A percentile compares a stretch with the other conserved stretches of the same genome.
Evolutionary conservation across 305 asterid genomes (phyloP).

Genomic region (Caryopteris hybrid): DNA sequence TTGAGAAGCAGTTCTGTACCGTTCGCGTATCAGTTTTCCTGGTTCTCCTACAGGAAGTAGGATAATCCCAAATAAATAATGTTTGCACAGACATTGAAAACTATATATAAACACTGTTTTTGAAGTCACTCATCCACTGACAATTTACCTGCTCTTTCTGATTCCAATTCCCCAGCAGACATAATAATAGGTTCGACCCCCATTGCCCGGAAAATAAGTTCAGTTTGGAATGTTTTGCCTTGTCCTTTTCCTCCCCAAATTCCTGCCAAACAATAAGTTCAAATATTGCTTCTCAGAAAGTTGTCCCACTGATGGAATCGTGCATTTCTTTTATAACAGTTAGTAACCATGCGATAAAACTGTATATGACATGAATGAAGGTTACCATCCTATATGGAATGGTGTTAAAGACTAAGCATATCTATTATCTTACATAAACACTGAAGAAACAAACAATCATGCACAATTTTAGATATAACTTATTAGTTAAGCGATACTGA

Average conservation of each 20-base stretch:
- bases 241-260: slow-evolving; percentile 98
- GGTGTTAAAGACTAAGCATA: neutral
- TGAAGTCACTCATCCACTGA: neutral
- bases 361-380: neutral
- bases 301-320: slow-evolving; percentile 5
- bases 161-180: slow-evolving; percentile 97
- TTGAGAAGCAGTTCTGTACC: slow-evolving; percentile 97
- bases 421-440: neutral
- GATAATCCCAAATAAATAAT: slow-evolving; percentile 11
- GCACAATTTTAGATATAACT: neutral
- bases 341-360: neutral
- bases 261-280: slow-evolving; percentile 38
- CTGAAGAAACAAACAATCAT: neutral
- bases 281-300: slow-evolving; percentile 1
- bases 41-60: slow-evolving; percentile 74
- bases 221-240: slow-evolving; percentile 90
- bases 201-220: slow-evolving; percentile 78
- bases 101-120: neutral
- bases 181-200: slow-evolving; percentile 83
- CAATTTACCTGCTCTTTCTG: slow-evolving; percentile 82
- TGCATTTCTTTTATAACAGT: neutral
- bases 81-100: slow-evolving; percentile 7
- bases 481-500: neutral
- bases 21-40: slow-evolving; percentile 87
- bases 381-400: neutral